A percentile compares a stretch with the other conserved stretches of the same genome.
Evolutionary conservation across 345 rosid genomes (phyloP).

Genomic region (Populus pruinosa): DNA sequence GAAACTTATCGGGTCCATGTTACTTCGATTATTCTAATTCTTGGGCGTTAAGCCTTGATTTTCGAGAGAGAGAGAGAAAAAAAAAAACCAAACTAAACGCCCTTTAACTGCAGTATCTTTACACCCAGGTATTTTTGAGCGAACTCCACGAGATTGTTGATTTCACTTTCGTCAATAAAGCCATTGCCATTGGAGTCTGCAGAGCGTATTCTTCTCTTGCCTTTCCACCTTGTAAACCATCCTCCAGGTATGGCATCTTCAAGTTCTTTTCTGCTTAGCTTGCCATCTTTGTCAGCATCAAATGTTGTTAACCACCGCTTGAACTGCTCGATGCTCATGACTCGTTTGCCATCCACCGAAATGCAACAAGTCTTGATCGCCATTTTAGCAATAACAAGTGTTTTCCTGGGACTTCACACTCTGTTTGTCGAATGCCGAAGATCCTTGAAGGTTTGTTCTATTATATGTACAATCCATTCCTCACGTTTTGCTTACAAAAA

Average conservation of each 20-base stretch:
- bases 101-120: not conserved
- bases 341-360: not conserved
- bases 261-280: constrained; percentile 4
- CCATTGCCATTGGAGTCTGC: constrained; percentile 15
- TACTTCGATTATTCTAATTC: too few species aligned
- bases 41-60: too few species aligned
- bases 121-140: constrained; percentile 6
- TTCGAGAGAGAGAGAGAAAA: too few species aligned
- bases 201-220: not conserved
- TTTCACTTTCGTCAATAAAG: not conserved
- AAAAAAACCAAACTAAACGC: not conserved
- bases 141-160: not conserved
- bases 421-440: not conserved
- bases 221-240: constrained; percentile 9
- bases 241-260: constrained; percentile 3
- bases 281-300: not conserved
- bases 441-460: not conserved
- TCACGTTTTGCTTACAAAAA: not conserved
- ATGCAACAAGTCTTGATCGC: not conserved
- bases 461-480: not conserved
- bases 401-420: not conserved
- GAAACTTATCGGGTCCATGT: too few species aligned
- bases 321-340: constrained; percentile 11
- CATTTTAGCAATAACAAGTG: not conserved
- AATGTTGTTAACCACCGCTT: not conserved